Conservation (phyloP, 768 basidiomycete genomes). For the Coprinopsis cinerea region DNA sequence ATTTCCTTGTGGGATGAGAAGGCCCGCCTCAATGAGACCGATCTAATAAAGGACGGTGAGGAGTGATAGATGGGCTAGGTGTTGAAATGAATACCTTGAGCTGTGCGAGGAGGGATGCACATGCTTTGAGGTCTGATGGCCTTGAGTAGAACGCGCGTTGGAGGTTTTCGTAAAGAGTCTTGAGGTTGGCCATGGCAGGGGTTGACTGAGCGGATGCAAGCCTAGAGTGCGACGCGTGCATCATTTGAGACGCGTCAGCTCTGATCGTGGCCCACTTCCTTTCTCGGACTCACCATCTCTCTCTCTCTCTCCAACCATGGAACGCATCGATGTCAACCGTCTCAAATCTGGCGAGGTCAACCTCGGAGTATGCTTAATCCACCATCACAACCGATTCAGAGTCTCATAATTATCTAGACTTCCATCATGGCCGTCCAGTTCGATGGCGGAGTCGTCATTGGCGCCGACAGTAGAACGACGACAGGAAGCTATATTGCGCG, state of each 20-base stretch:
- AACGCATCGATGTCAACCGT: conserved; percentile 74
- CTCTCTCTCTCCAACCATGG: conserved; percentile 31
- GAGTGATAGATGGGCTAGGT: neutral
- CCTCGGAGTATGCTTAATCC: conserved; percentile 70
- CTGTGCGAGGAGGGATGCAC: conserved; percentile 55
- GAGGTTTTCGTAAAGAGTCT: conserved; percentile 59
- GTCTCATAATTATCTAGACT: conserved; percentile 49
- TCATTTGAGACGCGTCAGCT: conserved; percentile 48
- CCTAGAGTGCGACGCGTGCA: conserved; percentile 15
- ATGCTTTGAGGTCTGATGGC: conserved; percentile 64
- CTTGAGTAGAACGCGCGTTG: conserved; percentile 58
- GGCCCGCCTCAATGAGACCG: conserved; percentile 68
- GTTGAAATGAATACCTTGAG: conserved; percentile 54
- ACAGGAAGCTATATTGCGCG: conserved; percentile 93
- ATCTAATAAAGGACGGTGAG: conserved; percentile 38
- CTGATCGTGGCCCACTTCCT: conserved; percentile 21
- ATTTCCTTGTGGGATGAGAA: conserved; percentile 67
- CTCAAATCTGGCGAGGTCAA: conserved; percentile 96
- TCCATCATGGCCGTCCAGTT: conserved; percentile 99
- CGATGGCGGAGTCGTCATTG: conserved; percentile 89
- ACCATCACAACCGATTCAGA: conserved; percentile 2
- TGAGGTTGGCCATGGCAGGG: conserved; percentile 50
- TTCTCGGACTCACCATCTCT: conserved; percentile 19
- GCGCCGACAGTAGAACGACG: conserved; percentile 96
- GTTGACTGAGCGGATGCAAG: conserved; percentile 6